Evolutionary conservation across 768 basidiomycete genomes (phyloP), one percentile per base, ranked within the genome.

Genomic region (Butyriboletus loyo): DNA sequence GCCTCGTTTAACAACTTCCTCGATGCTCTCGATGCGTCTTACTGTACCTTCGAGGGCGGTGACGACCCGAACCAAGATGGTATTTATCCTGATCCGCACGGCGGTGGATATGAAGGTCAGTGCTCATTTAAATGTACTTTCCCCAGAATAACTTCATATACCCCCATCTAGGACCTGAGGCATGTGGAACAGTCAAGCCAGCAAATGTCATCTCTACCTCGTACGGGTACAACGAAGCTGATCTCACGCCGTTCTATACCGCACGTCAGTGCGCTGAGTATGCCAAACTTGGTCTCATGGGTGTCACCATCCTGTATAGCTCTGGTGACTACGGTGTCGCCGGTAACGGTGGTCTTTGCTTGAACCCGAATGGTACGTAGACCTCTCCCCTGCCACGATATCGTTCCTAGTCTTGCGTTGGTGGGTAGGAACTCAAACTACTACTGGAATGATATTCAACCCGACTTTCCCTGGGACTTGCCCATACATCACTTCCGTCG

Each of bases 271-370:
- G 76, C 57, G 55, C 65, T 5, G 78, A 79, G 55, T 79, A 77
- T 52, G 77, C 66, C 30, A 79, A 79, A 54, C 65, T 75, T 13
- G 75, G 75, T 25, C 54, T 76, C 22, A 60, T 75, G 61, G 75
- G 76, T 44, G 40, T 62, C n/a, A 74, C 77, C 4, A 45, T 79
- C 22, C 57, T 79, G 32, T 80, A 75, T 53, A 67, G 70, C 28
- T 75, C 76, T 7, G 78, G 78, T 21, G 76, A 79, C 52, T 61
- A 61, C 28, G 76, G 77, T 45, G 77, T 78, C n/a, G 75, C 72
- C 1, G 76, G 75, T 1, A 52, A 55, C 31, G 56, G 42, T 7
- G 63, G 56, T 21, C 11, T 55, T 15, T 77, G 77, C 53, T 54
- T 75, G 32, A 58, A 65, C 39, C 27, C n/a, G n/a, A n/a, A n/a